These are phyloP conservation scores for Cercospora citrullina DNA, from an alignment of 2,329 filamentous ascomycete genomes.

Conservation along the genomic window DNA sequence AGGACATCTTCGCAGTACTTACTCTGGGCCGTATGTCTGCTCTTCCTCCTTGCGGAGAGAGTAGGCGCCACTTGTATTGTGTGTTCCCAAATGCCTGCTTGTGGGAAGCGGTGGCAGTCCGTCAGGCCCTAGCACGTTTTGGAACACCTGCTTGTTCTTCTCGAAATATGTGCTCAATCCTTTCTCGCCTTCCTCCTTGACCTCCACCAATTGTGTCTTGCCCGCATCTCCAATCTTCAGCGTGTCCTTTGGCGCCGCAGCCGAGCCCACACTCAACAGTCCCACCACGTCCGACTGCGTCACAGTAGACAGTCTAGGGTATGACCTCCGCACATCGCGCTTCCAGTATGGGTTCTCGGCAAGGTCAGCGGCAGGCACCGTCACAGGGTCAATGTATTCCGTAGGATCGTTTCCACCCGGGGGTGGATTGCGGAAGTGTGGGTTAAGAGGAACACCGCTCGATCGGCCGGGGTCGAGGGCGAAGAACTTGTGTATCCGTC, in stretches of 20 bases:
- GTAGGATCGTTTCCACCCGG: conserved; percentile 71
- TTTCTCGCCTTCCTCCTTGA: conserved; percentile 71
- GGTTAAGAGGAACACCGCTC: conserved; percentile 88
- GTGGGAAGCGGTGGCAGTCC: conserved; percentile 86
- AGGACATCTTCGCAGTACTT: conserved; percentile 28
- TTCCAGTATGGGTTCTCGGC: conserved; percentile 97
- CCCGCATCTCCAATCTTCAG: conserved; percentile 73
- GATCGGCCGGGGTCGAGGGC: conserved; percentile 86
- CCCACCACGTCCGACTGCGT: conserved; percentile 82
- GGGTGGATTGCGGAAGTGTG: conserved; percentile 83
- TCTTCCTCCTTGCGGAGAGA: conserved; percentile 71
- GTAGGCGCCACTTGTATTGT: conserved; percentile 59
- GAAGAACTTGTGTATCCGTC: conserved; percentile 72
- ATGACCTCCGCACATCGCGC: conserved; percentile 80
- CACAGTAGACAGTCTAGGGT: conserved; percentile 77
- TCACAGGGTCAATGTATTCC: conserved; percentile 78
- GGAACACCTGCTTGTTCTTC: conserved; percentile 57
- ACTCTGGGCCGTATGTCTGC: conserved; percentile 61
- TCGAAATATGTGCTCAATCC: conserved; percentile 73
- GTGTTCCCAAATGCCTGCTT: conserved; percentile 54
- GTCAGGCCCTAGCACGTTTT: conserved; percentile 67
- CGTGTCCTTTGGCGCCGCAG: conserved; percentile 71
- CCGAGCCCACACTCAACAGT: conserved; percentile 81
- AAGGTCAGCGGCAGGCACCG: conserved; percentile 78
- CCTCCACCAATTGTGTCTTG: conserved; percentile 70